Evolutionary conservation across 805 yeast genomes (phyloP).

Genomic region (Candida fluviatilis): DNA sequence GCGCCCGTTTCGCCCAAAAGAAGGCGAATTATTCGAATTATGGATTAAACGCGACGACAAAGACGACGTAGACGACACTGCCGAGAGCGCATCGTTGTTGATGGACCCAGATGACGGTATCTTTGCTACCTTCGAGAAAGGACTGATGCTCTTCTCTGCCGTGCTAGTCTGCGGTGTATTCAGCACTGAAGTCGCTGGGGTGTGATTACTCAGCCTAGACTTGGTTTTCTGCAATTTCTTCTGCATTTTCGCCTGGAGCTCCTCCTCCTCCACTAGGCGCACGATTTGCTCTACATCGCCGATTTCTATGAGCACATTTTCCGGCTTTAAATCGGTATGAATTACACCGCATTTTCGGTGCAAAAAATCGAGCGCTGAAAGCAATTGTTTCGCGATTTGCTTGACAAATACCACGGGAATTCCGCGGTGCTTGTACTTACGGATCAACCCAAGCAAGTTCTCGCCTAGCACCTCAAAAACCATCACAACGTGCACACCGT

Average conservation of each 20-base stretch:
- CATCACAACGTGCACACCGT: constrained; percentile 94
- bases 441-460: constrained; percentile 77
- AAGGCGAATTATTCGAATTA: constrained; percentile 24
- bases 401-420: constrained; percentile 74
- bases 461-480: constrained; percentile 97
- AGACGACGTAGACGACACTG: constrained; percentile 5
- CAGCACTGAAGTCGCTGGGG: constrained; percentile 13
- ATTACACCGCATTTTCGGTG: constrained; percentile 72
- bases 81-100: background rate
- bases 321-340: constrained; percentile 73
- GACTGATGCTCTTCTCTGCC: constrained; percentile 1
- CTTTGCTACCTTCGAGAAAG: constrained; percentile 1
- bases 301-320: constrained; percentile 72
- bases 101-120: background rate
- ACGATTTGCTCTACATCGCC: constrained; percentile 81
- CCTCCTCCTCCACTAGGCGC: constrained; percentile 57
- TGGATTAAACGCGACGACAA: background rate
- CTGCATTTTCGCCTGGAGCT: constrained; percentile 44
- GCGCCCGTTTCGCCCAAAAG: constrained; percentile 42
- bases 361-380: constrained; percentile 67
- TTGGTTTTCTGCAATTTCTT: constrained; percentile 39
- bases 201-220: constrained; percentile 16
- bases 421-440: constrained; percentile 73
- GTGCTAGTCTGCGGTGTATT: constrained; percentile 10
- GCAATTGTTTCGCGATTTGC: constrained; percentile 74